Evolutionary conservation across 2,329 filamentous ascomycete genomes (phyloP).

Genomic region (Leptographium procerum): DNA sequence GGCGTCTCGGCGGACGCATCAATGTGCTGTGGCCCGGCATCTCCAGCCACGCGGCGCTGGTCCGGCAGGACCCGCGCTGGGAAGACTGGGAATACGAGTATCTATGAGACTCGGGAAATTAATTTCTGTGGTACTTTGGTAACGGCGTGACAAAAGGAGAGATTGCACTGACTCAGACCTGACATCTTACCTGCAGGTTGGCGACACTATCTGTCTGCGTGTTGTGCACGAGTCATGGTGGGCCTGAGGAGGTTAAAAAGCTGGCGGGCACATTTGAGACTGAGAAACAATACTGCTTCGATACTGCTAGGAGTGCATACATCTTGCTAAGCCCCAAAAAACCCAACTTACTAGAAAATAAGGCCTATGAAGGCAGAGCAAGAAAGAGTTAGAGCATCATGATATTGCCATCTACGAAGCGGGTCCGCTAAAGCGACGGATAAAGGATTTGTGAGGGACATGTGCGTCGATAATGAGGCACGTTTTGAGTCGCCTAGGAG

Average conservation of each 20-base stretch:
- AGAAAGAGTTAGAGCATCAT: too few relatives aligned
- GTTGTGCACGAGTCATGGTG: not conserved
- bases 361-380: too few relatives aligned
- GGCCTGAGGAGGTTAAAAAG: not conserved
- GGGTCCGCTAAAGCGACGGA: too few relatives aligned
- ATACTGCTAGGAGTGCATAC: too few relatives aligned
- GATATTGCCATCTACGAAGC: too few relatives aligned
- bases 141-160: conserved; percentile 5
- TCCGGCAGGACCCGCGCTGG: conserved; percentile 6
- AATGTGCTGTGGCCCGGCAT: conserved; percentile 12
- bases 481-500: too few relatives aligned
- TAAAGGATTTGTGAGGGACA: too few relatives aligned
- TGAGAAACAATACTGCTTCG: too few relatives aligned
- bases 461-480: too few relatives aligned
- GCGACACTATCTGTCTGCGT: not conserved
- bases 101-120: not conserved
- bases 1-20: conserved; percentile 1
- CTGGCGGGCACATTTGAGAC: too few relatives aligned
- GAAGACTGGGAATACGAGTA: conserved; percentile 9
- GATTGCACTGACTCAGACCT: not conserved
- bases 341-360: too few relatives aligned
- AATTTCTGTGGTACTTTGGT: conserved; percentile 7
- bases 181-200: not conserved
- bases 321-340: too few relatives aligned
- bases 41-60: conserved; percentile 4